Base-by-base conservation (phyloP, 2,329 filamentous ascomycete species). In the Annulohypoxylon truncatum region DNA sequence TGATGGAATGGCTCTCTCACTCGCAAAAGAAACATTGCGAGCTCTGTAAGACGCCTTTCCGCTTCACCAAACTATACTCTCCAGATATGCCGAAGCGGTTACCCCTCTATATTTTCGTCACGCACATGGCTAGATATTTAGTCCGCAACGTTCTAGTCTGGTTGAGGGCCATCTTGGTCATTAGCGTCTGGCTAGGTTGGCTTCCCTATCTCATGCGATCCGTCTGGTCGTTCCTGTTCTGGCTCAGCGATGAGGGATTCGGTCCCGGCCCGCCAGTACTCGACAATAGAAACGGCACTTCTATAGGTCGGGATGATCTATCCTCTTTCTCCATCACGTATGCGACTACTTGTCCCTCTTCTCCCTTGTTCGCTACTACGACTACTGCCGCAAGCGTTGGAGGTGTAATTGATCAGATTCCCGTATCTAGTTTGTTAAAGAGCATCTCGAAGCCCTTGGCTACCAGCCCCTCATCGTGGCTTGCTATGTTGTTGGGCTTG, bases 1-100 rank as follows among this genome's bases (percentile, higher is more conserved):
- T 99, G 80, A 97, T 99, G 91, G 94, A 98, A 80, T 99, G 96
- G 96, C 85, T 99, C 20, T 95, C 94, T 52, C 96, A 99, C 79
- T 98, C 96, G 1, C 94, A 99, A 78, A 99, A 99, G 87, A 98
- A 98, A 80, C 92, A 99, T 83, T 99, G 96, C 84, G 96, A 99
- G 82, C 89, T 99, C 33, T 99, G 96, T 89, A 99, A 99, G 83
- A 99, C 96, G 2, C 90, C 94, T 0, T 99, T 98, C 77, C 92
- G 94, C 66, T 99, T 99, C 83, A 99, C 96, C 56, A 99, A 99
- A 80, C 87, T 99, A 38, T 99, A 99, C 82, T 90, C 94, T 67
- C 93, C 94, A 3, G 88, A 94, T 76, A 99, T 99, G 96, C 96
- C 96, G 1, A 87, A 88, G 68, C 89, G 87, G 10, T 85, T 99